Conservation (phyloP, 345 rosid genomes). For the Linum tenue region DNA sequence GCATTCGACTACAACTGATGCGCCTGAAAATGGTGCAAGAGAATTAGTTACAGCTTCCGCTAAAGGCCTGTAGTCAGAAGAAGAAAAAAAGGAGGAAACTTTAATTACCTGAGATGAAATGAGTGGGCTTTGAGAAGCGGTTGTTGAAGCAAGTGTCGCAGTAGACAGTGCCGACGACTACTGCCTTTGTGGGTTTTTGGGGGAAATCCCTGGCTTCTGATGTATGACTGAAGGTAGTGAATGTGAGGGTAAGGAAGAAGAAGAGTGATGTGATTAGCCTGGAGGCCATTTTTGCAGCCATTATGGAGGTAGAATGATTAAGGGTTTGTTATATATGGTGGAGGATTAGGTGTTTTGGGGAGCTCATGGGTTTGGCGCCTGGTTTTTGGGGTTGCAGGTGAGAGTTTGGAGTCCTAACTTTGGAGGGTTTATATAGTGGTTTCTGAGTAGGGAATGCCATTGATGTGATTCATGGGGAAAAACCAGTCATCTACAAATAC, state of each 20-base stretch:
- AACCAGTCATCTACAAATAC: background rate
- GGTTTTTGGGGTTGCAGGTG: background rate
- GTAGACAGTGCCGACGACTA: constrained; percentile 77
- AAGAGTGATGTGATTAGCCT: too few species aligned
- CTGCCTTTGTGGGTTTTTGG: constrained; percentile 12
- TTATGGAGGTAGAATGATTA: too few species aligned
- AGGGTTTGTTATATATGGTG: too few species aligned
- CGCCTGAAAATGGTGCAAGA: constrained; percentile 39
- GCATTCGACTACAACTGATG: constrained; percentile 71
- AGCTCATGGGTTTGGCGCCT: background rate
- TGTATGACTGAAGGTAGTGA: background rate
- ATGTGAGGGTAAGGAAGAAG: too few species aligned
- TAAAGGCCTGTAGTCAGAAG: background rate
- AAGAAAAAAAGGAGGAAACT: background rate
- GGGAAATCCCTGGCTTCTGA: background rate
- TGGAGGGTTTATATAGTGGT: background rate
- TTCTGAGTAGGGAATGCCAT: background rate
- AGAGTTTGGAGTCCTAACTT: background rate
- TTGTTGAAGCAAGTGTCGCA: constrained; percentile 77
- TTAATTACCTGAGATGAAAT: constrained; percentile 65
- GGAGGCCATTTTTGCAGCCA: too few species aligned
- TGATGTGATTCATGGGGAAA: background rate
- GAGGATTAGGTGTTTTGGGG: too few species aligned
- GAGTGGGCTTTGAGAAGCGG: constrained; percentile 42
- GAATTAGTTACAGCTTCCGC: background rate